Evolutionary conservation across 2,329 filamentous ascomycete species (phyloP).

Genomic region (Exophiala sp.): DNA sequence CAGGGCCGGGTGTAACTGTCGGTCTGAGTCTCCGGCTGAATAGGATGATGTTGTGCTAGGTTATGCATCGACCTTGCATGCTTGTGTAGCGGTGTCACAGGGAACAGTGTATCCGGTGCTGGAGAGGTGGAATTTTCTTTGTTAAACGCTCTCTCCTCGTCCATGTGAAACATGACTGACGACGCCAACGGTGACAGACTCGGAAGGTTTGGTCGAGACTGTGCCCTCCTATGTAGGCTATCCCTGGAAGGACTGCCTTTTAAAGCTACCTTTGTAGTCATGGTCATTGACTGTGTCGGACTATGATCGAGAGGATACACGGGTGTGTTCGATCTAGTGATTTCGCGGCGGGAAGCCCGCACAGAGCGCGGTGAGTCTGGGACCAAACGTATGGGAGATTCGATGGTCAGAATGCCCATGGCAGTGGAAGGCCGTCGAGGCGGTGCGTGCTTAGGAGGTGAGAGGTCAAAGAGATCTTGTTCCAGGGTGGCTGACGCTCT

Average conservation of each 20-base stretch:
- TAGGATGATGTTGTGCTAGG: constrained; percentile 9
- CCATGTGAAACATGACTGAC: constrained; percentile 11
- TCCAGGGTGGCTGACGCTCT: constrained; percentile 14
- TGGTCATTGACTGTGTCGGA: constrained; percentile 9
- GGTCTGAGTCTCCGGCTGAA: neutral
- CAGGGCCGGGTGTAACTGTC: neutral
- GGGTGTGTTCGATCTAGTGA: neutral
- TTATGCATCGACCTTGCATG: constrained; percentile 19
- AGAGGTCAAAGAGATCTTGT: constrained; percentile 26
- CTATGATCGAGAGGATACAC: constrained; percentile 2
- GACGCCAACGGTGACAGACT: constrained; percentile 20
- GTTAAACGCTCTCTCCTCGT: neutral
- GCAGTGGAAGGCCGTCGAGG: constrained; percentile 27
- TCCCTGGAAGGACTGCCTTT: constrained; percentile 18
- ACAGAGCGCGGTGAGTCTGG: constrained; percentile 24
- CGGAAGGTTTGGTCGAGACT: constrained; percentile 21
- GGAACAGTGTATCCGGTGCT: constrained; percentile 24
- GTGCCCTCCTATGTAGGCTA: constrained; percentile 19
- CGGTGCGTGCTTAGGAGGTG: constrained; percentile 24
- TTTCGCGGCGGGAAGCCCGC: constrained; percentile 6
- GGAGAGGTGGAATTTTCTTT: constrained; percentile 24
- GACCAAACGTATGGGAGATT: constrained; percentile 26
- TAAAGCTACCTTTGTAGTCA: constrained; percentile 21
- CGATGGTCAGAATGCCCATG: constrained; percentile 24
- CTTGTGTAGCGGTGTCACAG: constrained; percentile 25